Evolutionary conservation across 1,139 yeast genomes (phyloP), one percentile per base, ranked within the genome.

Genomic region (Pichia sp.): DNA sequence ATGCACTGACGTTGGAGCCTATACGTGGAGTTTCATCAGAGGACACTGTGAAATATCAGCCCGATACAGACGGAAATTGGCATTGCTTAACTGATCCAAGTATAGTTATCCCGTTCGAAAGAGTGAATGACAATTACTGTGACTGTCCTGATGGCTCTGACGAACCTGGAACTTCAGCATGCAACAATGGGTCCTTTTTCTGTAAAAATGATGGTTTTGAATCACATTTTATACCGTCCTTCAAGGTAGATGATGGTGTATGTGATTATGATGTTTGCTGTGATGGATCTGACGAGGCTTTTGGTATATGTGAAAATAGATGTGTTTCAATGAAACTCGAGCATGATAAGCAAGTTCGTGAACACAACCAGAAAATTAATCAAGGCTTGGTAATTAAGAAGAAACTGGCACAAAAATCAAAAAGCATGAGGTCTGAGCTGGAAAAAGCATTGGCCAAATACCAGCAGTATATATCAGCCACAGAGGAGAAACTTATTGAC

Each of bases 91-190:
- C 71, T 25, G 77, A 86, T 63, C 84, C 95, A 0, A 76, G 81
- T 18, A 79, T 89, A 5, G 73, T 72, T 19, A 69, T 91, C 28
- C 72, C 82, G 28, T 75, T 73, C 49, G 74, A 74, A 44, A 87
- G 84, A 63, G 78, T 93, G 59, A 91, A 93, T 65, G 98, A 93
- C 66, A 85, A 90, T 62, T 84, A 78, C 62, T 91, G 98, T 68
- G 99, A 93, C 66, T 93, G 99, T 71, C 97, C 98, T 0, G 99
- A 93, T 69, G 99, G 99, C 0, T 84, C 95, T 3, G 99, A 93
- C 68, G 99, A 93, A 66, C 97, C 98, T 0, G 97, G 97, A 0
- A 93, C 98, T 0, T 75, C 86, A 49, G 97, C 97, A 0, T 93
- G 98, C 66, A 71, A 70, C 0, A 73, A 74, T 13, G 75, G 76